Evolutionary conservation across 768 basidiomycete genomes (phyloP).

Genomic region (Tricholoma bakamatsutake): DNA sequence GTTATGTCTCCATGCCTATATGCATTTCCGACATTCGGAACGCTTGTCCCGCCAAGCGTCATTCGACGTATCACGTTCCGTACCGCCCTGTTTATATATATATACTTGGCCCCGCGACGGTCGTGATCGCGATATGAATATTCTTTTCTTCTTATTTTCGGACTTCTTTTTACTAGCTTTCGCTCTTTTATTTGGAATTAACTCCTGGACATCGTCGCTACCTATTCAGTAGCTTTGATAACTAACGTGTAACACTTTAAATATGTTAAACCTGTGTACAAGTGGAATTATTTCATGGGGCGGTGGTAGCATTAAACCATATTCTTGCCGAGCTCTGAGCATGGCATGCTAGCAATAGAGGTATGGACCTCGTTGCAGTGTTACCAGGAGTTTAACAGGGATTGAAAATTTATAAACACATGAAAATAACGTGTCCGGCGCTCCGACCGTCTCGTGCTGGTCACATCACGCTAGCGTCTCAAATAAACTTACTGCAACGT

Average conservation of each 20-base stretch:
- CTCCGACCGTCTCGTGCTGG: no score
- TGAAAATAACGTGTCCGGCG: no score
- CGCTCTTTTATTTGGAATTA: constrained; percentile 4
- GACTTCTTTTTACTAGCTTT: not conserved
- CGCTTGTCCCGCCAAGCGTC: constrained; percentile 38
- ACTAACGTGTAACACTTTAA: not conserved
- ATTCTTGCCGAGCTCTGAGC: no score
- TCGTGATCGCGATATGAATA: constrained; percentile 55
- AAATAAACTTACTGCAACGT: no score
- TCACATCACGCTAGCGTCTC: no score
- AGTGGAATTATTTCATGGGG: no score
- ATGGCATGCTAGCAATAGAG: no score
- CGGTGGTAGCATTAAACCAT: no score
- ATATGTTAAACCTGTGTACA: not conserved
- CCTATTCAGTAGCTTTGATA: not conserved
- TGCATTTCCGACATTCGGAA: constrained; percentile 16
- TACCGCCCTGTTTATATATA: constrained; percentile 46
- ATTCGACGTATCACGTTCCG: constrained; percentile 60
- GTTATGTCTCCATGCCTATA: constrained; percentile 23
- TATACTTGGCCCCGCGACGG: constrained; percentile 55
- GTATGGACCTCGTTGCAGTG: no score
- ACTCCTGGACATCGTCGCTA: not conserved
- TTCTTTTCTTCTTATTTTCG: constrained; percentile 14
- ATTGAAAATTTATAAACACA: no score
- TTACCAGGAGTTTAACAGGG: no score